Base-by-base conservation (phyloP, 2,329 filamentous ascomycete genomes). In the Colletotrichum orchidophilum region DNA sequence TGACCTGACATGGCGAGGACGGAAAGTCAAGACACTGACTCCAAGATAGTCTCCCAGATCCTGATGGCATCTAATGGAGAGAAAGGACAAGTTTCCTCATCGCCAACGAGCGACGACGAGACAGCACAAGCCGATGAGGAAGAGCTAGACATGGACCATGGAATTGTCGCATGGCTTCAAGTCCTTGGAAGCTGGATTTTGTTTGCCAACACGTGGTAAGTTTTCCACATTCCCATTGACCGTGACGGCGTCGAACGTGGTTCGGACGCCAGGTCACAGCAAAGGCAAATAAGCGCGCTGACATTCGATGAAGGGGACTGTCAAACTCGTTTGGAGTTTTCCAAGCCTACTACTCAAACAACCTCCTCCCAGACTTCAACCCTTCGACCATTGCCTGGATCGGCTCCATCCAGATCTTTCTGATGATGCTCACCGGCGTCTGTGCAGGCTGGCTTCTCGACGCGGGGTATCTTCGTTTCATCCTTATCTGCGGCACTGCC, bases 311-410 rank as follows among this genome's bases (percentile, higher is more conserved):
- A 52, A 88, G 87, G 83, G 78, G 80, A 4, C 75, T 80, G 6
- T 68, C 78, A n/a, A 79, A 77, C 69, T 75, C 84, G n/a, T 89
- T 87, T 66, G 87, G 87, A 7, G 83, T 87, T 5, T 90, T 87
- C 71, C 86, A 89, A 71, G 83, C 84, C 5, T 87, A 88, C 77
- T 89, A 89, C 73, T 73, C 74, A 50, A 82, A 77, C 50, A 80
- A 81, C 0, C 72, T 75, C 9, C 59, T 71, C 9, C 53, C 59
- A 3, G 58, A 63, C 46, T 18, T 39, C 1, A 35, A 54, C 12
- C 65, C 69, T 3, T 71, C 69, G 15, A 49, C 50, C 27, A 84
- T 86, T 11, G 80, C 84, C 5, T 85, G 79, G 80, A 84, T 88
- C 18, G 86, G 85, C 18, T 83, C 84, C 5, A 74, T 86, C 6